Conservation (phyloP, 345 rosid species). For the Salix exigua region DNA sequence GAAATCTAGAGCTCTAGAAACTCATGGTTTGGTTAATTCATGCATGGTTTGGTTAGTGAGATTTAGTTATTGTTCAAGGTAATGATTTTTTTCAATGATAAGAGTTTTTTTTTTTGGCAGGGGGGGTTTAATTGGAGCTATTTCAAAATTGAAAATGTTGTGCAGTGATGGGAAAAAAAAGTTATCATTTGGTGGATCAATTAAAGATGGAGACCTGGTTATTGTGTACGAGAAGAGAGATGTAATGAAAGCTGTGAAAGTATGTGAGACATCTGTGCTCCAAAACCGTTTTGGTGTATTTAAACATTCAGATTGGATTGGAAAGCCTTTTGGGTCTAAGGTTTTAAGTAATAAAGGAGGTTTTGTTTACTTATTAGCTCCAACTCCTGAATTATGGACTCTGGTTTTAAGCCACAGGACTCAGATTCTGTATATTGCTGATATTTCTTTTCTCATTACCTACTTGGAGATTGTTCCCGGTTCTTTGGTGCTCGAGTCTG, state of each 20-base stretch:
- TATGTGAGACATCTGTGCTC: conserved; percentile 49
- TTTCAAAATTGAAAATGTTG: conserved; percentile 36
- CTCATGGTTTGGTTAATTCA: conserved; percentile 1
- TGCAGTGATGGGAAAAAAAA: conserved; percentile 44
- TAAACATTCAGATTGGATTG: conserved; percentile 89
- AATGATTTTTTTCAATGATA: no score
- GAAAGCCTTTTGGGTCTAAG: conserved; percentile 91
- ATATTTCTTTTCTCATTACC: conserved; percentile 74
- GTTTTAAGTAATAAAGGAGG: conserved; percentile 83
- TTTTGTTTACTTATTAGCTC: conserved; percentile 73
- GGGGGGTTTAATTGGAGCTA: no score
- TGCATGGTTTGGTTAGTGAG: no score
- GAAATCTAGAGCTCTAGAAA: conserved; percentile 32
- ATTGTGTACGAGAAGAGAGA: conserved; percentile 85
- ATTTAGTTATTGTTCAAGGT: no score
- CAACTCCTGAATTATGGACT: conserved; percentile 93
- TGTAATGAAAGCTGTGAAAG: conserved; percentile 70
- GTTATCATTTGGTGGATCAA: conserved; percentile 51
- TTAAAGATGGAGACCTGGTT: conserved; percentile 70
- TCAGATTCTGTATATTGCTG: conserved; percentile 92
- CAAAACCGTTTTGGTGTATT: conserved; percentile 89
- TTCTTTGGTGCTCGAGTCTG: conserved; percentile 84
- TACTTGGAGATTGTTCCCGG: conserved; percentile 88
- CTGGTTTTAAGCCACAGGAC: conserved; percentile 90
- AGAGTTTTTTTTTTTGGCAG: no score